These are phyloP conservation scores for Ganoderma lucidum DNA, from an alignment of 1,284 basidiomycete species.

Conservation along the genomic window DNA sequence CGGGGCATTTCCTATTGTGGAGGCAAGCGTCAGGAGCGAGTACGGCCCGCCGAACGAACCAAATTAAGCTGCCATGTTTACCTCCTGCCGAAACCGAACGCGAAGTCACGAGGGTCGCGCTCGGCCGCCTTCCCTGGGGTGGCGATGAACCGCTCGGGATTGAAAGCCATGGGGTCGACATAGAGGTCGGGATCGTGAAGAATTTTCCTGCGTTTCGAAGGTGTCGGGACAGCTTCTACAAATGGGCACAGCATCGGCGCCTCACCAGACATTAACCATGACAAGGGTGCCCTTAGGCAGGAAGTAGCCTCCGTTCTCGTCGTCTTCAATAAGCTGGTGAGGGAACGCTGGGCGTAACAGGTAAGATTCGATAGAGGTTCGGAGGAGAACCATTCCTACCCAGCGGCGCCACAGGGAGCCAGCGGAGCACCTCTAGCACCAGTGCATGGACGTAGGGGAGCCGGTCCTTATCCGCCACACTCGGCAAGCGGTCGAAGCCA, in stretches of 20 bases:
- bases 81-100: slow-evolving; percentile 40
- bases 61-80: slow-evolving; percentile 1
- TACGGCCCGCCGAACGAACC: not conserved
- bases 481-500: slow-evolving; percentile 37
- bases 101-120: slow-evolving; percentile 34
- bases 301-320: slow-evolving; percentile 38
- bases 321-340: slow-evolving; percentile 40
- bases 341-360: slow-evolving; percentile 29
- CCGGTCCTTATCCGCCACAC: slow-evolving; percentile 34
- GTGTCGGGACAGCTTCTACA: not conserved
- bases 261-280: slow-evolving; percentile 38
- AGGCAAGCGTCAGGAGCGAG: not conserved
- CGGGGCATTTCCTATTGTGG: slow-evolving; percentile 26
- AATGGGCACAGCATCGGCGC: not conserved
- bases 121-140: slow-evolving; percentile 26
- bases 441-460: slow-evolving; percentile 43
- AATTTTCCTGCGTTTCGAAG: slow-evolving; percentile 34
- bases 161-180: slow-evolving; percentile 39
- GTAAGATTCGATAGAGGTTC: not conserved
- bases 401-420: slow-evolving; percentile 39
- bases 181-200: slow-evolving; percentile 41
- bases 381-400: slow-evolving; percentile 21
- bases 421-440: slow-evolving; percentile 39
- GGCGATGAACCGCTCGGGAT: slow-evolving; percentile 40
- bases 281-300: slow-evolving; percentile 41